A percentile compares a stretch with the other conserved stretches of the same genome.
phyloP scores from a whole-genome alignment of 2,329 filamentous ascomycete species.

The Penicillium sp. region DNA sequence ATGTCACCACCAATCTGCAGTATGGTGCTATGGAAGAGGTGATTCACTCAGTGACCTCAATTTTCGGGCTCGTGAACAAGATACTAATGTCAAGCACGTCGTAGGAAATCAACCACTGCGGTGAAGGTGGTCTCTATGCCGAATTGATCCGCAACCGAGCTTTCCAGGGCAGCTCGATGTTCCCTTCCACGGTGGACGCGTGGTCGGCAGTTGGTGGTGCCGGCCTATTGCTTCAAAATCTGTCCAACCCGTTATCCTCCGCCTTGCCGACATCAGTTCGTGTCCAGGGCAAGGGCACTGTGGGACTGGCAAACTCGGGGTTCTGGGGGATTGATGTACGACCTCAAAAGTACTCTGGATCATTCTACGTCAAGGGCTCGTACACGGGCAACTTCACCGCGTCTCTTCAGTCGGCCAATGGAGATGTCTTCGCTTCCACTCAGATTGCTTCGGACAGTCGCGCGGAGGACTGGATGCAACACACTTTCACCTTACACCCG shows the following conservation, averaged over 20 bases:
- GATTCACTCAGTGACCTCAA: not conserved
- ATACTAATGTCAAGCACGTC: not conserved
- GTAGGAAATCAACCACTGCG: constrained; percentile 30
- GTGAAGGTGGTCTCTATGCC: constrained; percentile 31
- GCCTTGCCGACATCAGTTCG: constrained; percentile 41
- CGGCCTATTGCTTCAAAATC: constrained; percentile 31
- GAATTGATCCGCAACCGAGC: constrained; percentile 32
- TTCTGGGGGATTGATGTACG: constrained; percentile 50
- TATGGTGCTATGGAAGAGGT: constrained; percentile 32
- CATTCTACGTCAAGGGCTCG: constrained; percentile 43
- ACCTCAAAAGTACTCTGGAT: constrained; percentile 45
- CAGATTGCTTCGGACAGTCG: constrained; percentile 31
- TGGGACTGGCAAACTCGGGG: constrained; percentile 46
- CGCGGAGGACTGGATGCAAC: constrained; percentile 37
- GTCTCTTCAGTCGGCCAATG: constrained; percentile 38
- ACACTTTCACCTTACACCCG: constrained; percentile 31
- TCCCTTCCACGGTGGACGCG: constrained; percentile 26
- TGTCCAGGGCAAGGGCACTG: constrained; percentile 37
- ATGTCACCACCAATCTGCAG: constrained; percentile 22
- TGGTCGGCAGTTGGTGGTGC: constrained; percentile 28
- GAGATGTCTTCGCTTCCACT: constrained; percentile 27
- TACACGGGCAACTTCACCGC: constrained; percentile 32
- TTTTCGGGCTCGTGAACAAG: too few species aligned
- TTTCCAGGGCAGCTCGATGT: constrained; percentile 29
- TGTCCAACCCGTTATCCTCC: constrained; percentile 39